Percentiles rank a stretch among this genome's conserved stretches.
phyloP scores from a whole-genome alignment of 352 stramenopile genomes.

The Blastocystis sp. region DNA sequence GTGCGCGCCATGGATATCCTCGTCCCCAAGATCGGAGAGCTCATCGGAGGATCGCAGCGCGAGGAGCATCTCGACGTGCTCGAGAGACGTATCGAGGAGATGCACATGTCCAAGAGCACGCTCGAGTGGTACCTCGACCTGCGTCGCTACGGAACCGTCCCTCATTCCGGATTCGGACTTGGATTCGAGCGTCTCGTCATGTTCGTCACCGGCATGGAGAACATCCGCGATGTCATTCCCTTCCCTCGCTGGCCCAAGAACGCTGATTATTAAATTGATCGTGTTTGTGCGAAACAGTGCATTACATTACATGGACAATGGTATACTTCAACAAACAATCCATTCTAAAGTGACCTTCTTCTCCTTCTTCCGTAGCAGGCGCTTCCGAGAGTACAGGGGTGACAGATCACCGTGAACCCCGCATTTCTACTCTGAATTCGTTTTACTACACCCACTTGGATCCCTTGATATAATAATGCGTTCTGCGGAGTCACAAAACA shows the following conservation, averaged over 20 bases:
- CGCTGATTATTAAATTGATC: conserved; percentile 73
- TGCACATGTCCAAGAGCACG: conserved; percentile 71
- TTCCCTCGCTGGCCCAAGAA: conserved; percentile 86
- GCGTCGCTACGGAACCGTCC: conserved; percentile 85
- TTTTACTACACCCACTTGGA: not conserved
- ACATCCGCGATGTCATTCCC: conserved; percentile 93
- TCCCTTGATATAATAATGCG: not conserved
- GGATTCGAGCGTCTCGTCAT: conserved; percentile 93
- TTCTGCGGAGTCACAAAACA: conserved; percentile 46
- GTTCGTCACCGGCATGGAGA: conserved; percentile 91
- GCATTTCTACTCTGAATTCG: not conserved
- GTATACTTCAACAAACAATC: not conserved
- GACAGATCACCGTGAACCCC: conserved; percentile 21
- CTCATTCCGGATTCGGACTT: conserved; percentile 88
- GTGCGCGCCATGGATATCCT: conserved; percentile 84
- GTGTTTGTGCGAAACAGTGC: too few species aligned
- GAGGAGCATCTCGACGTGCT: conserved; percentile 76
- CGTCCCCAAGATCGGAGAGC: conserved; percentile 77
- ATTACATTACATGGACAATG: too few species aligned
- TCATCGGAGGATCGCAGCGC: conserved; percentile 87
- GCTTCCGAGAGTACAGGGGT: conserved; percentile 8
- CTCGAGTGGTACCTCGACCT: conserved; percentile 95
- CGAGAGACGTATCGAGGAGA: conserved; percentile 59
- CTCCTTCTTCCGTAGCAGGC: conserved; percentile 21
- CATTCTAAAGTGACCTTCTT: not conserved